Conservation (phyloP, 1,284 basidiomycete species). For the Heliocybe sulcata region DNA sequence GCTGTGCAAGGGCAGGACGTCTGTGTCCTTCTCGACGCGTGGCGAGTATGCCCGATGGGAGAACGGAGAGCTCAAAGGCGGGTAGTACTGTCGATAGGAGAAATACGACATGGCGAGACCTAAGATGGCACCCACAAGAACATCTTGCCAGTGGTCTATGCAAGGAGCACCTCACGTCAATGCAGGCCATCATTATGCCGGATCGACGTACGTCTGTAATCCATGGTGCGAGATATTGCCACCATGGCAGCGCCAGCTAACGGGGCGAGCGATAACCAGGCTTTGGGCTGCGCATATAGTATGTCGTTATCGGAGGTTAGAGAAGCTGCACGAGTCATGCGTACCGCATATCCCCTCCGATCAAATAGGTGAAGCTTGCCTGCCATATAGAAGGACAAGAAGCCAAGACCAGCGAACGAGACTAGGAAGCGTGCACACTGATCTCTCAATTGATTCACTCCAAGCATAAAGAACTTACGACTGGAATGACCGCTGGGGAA, state of each 20-base stretch:
- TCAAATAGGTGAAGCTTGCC: constrained; percentile 94
- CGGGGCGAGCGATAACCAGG: constrained; percentile 79
- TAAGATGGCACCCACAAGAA: constrained; percentile 73
- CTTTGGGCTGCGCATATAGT: constrained; percentile 51
- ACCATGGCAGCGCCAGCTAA: constrained; percentile 79
- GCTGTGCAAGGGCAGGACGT: constrained; percentile 32
- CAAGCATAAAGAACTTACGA: constrained; percentile 34
- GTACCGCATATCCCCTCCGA: constrained; percentile 67
- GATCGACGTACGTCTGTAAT: constrained; percentile 68
- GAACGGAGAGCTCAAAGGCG: constrained; percentile 45
- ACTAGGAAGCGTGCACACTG: constrained; percentile 35
- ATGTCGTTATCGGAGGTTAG: not conserved
- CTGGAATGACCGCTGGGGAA: constrained; percentile 94
- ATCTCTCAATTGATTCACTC: not conserved
- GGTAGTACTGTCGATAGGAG: constrained; percentile 79
- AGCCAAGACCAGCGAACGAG: constrained; percentile 89
- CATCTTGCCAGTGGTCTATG: constrained; percentile 85
- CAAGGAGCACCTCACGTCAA: constrained; percentile 1
- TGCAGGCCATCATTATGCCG: not conserved
- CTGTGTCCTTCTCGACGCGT: constrained; percentile 40
- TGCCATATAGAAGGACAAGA: constrained; percentile 82
- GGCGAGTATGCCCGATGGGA: constrained; percentile 77
- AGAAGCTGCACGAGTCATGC: constrained; percentile 16
- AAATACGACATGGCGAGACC: constrained; percentile 74
- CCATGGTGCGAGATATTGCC: constrained; percentile 88